These are phyloP conservation scores for Solanum aculeatissimum DNA, from an alignment of 305 asterid species.

Conservation along the genomic window DNA sequence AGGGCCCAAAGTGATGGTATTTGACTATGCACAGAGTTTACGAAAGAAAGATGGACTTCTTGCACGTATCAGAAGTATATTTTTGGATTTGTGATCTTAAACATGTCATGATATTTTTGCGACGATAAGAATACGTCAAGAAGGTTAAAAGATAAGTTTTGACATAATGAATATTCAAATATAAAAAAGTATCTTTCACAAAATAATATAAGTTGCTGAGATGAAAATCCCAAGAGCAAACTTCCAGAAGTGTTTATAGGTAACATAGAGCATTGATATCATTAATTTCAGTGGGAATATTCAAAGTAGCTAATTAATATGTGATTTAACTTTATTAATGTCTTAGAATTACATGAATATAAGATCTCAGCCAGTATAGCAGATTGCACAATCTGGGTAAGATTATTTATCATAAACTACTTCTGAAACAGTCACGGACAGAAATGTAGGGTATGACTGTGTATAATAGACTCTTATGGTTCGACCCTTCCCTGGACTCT, in stretches of 20 bases:
- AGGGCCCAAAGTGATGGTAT: neutral
- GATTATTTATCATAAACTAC: neutral
- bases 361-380: neutral
- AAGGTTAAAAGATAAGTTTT: neutral
- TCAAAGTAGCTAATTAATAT: neutral
- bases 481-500: neutral
- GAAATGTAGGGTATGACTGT: neutral
- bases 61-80: neutral
- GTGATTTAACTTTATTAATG: neutral
- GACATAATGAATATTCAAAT: neutral
- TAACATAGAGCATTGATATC: neutral
- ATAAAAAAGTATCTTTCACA: neutral
- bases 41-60: neutral
- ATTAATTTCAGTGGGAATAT: neutral
- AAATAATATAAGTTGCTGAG: neutral
- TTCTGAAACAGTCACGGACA: neutral
- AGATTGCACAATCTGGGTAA: neutral
- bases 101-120: neutral
- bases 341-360: neutral
- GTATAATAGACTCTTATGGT: neutral
- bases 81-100: neutral
- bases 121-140: neutral
- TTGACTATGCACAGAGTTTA: accelerated
- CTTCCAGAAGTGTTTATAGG: neutral
- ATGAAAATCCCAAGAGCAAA: neutral